A percentile compares a stretch with the other conserved stretches of the same genome.
phyloP scores from a whole-genome alignment of 1,284 basidiomycete genomes.

The Leccinum fuscescens region DNA sequence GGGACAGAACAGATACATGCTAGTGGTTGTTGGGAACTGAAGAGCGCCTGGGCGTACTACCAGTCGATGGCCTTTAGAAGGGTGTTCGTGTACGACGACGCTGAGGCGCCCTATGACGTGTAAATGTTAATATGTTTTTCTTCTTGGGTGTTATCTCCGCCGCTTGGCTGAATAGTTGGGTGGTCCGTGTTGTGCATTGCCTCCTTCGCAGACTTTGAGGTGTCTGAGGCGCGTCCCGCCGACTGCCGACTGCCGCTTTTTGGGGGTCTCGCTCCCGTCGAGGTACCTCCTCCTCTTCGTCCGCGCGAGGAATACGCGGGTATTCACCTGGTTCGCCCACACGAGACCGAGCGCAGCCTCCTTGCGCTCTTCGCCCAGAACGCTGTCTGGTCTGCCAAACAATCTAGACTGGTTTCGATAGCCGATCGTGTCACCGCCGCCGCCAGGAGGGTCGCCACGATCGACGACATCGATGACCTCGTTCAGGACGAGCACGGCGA shows the following conservation, averaged over 20 bases:
- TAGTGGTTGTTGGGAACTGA: no score
- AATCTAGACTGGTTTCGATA: slow-evolving; percentile 76
- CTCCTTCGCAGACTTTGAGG: no score
- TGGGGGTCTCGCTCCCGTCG: slow-evolving; percentile 31
- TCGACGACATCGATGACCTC: slow-evolving; percentile 80
- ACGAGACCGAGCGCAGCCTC: slow-evolving; percentile 83
- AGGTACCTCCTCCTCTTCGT: slow-evolving; percentile 68
- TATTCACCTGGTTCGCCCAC: slow-evolving; percentile 90
- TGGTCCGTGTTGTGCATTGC: no score
- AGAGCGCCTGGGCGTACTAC: no score
- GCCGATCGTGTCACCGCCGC: slow-evolving; percentile 9
- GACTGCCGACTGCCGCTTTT: slow-evolving; percentile 15
- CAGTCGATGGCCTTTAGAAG: no score
- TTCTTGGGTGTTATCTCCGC: no score
- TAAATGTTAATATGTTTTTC: no score
- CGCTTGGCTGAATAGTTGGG: no score
- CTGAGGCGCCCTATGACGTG: no score
- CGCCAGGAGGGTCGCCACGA: slow-evolving; percentile 23
- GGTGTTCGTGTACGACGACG: no score
- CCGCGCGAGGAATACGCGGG: slow-evolving; percentile 76
- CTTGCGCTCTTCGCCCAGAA: slow-evolving; percentile 59
- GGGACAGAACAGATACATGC: no score
- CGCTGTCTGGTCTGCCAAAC: slow-evolving; percentile 66
- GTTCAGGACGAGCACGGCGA: slow-evolving; percentile 83
- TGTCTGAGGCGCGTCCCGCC: no score